A percentile compares a stretch with the other conserved stretches of the same genome.
Evolutionary conservation across 495 filamentous ascomycete genomes (phyloP).

Genomic region (Lentithecium fluviatile): DNA sequence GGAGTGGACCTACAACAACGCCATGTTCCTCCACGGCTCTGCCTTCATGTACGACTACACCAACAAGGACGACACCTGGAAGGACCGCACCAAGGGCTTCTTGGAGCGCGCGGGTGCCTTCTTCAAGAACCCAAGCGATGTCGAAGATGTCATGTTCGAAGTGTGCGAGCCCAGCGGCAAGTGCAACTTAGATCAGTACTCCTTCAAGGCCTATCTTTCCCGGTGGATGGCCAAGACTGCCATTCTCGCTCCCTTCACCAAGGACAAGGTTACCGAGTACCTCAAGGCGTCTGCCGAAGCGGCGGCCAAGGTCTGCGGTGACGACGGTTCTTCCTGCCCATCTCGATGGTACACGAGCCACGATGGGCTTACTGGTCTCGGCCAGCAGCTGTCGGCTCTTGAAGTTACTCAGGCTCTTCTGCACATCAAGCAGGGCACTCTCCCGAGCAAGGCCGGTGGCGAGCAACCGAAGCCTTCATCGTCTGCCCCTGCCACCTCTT

Average conservation of each 20-base stretch:
- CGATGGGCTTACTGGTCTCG: constrained; percentile 48
- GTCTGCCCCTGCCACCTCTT: background rate
- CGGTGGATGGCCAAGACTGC: constrained; percentile 48
- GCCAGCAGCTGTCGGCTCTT: constrained; percentile 71
- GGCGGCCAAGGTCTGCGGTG: constrained; percentile 45
- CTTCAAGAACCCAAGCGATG: constrained; percentile 44
- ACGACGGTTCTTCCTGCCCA: constrained; percentile 38
- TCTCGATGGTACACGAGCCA: constrained; percentile 44
- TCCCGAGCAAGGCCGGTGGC: constrained; percentile 15
- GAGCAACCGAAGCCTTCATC: constrained; percentile 8
- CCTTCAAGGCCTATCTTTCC: constrained; percentile 50
- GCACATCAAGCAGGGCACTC: constrained; percentile 16
- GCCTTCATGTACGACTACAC: constrained; percentile 71
- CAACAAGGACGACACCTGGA: constrained; percentile 37
- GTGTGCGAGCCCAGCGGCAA: constrained; percentile 42
- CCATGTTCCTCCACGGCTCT: constrained; percentile 62
- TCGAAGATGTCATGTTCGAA: constrained; percentile 48
- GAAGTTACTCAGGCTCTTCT: constrained; percentile 64
- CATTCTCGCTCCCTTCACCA: constrained; percentile 45
- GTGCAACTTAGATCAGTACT: constrained; percentile 47
- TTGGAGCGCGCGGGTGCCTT: constrained; percentile 37
- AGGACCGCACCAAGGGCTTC: constrained; percentile 35
- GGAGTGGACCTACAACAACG: constrained; percentile 68
- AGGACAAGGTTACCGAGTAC: constrained; percentile 34
- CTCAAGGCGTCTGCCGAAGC: constrained; percentile 43